Evolutionary conservation across 768 basidiomycete genomes (phyloP).

Genomic region (Boletus vermiculosoides): DNA sequence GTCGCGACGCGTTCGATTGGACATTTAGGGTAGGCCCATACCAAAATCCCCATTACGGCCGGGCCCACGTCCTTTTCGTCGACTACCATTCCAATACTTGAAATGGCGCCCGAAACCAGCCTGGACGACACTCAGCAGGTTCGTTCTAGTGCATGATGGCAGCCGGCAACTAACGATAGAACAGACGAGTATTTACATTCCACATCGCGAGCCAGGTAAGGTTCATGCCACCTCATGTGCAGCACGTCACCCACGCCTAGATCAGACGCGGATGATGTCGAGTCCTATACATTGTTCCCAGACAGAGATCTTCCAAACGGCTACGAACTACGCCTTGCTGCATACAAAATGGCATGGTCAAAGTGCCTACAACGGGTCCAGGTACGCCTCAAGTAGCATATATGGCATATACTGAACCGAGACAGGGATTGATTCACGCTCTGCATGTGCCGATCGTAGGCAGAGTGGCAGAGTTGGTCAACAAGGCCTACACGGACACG

Average conservation of each 20-base stretch:
- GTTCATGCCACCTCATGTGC: not conserved
- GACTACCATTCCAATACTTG: not conserved
- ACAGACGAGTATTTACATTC: slow-evolving; percentile 33
- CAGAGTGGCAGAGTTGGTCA: slow-evolving; percentile 43
- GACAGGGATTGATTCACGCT: slow-evolving; percentile 44
- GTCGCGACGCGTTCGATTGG: slow-evolving; percentile 54
- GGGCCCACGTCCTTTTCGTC: not conserved
- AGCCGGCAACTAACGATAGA: slow-evolving; percentile 9
- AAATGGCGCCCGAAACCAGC: slow-evolving; percentile 16
- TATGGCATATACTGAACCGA: not conserved
- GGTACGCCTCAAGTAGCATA: slow-evolving; percentile 36
- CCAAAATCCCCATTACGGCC: not conserved
- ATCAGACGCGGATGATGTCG: slow-evolving; percentile 17
- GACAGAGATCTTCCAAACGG: slow-evolving; percentile 33
- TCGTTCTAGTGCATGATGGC: not conserved
- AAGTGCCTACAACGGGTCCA: slow-evolving; percentile 57
- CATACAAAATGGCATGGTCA: slow-evolving; percentile 57
- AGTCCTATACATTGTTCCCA: slow-evolving; percentile 28
- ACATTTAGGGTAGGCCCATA: slow-evolving; percentile 46
- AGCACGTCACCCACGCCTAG: not conserved
- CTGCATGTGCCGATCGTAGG: slow-evolving; percentile 51
- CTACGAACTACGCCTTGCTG: slow-evolving; percentile 44
- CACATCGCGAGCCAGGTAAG: slow-evolving; percentile 24
- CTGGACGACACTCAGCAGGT: slow-evolving; percentile 31
- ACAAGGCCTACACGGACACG: slow-evolving; percentile 41